Evolutionary conservation across 148 eudicot genomes (phyloP).

Genomic region (Silene conica): DNA sequence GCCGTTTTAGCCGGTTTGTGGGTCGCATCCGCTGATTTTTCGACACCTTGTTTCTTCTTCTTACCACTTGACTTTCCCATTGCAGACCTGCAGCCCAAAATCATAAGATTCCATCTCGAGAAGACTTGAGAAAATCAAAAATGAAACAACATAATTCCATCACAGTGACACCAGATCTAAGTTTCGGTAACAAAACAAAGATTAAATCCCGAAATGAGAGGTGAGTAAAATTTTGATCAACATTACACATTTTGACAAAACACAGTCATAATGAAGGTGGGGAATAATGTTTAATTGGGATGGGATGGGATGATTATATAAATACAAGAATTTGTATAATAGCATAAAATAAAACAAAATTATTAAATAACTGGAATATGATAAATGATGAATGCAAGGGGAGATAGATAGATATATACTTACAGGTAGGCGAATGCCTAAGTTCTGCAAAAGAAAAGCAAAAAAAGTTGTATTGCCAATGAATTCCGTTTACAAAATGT

Average conservation of each 20-base stretch:
- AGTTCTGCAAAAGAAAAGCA: too few relatives aligned
- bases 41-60: slow-evolving; percentile 40
- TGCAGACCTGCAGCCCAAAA: slow-evolving; percentile 31
- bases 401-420: neutral
- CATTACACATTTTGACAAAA: neutral
- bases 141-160: neutral
- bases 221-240: neutral
- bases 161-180: neutral
- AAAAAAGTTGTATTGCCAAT: too few relatives aligned
- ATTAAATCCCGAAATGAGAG: neutral
- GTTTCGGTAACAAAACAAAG: neutral
- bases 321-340: too few relatives aligned
- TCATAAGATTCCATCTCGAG: slow-evolving; percentile 10
- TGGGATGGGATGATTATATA: too few relatives aligned
- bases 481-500: slow-evolving; percentile 7
- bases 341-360: neutral
- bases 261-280: neutral
- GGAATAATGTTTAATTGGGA: neutral
- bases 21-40: slow-evolving; percentile 30
- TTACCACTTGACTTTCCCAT: slow-evolving; percentile 71
- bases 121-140: too few relatives aligned
- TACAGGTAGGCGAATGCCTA: slow-evolving; percentile 21
- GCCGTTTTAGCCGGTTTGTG: slow-evolving; percentile 29
- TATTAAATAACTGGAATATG: too few relatives aligned
- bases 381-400: slow-evolving; percentile 3